These are phyloP conservation scores for Pachysolen tannophilus DNA, from an alignment of 805 yeast genomes.

Conservation along the genomic window DNA sequence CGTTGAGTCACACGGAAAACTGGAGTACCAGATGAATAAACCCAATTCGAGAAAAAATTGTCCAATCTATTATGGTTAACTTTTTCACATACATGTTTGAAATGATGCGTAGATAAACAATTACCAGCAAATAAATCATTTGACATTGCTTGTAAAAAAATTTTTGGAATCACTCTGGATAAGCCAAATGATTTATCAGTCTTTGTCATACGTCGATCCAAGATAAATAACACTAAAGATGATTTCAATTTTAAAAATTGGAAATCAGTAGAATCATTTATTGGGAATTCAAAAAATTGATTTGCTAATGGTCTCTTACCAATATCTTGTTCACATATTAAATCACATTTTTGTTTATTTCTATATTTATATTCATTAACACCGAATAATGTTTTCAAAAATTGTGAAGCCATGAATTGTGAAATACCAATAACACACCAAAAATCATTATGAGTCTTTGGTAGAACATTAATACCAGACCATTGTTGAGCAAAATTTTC, in stretches of 20 bases:
- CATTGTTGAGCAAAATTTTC: slow-evolving; percentile 79
- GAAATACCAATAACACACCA: slow-evolving; percentile 91
- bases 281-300: slow-evolving; percentile 60
- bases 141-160: slow-evolving; percentile 91
- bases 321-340: slow-evolving; percentile 64
- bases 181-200: slow-evolving; percentile 92
- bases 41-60: slow-evolving; percentile 88
- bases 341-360: slow-evolving; percentile 56
- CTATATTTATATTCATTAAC: slow-evolving; percentile 70
- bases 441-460: slow-evolving; percentile 65
- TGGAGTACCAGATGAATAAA: slow-evolving; percentile 83
- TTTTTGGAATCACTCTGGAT: slow-evolving; percentile 82
- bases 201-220: slow-evolving; percentile 91
- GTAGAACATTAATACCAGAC: slow-evolving; percentile 88
- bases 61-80: slow-evolving; percentile 84
- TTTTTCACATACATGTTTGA: slow-evolving; percentile 90
- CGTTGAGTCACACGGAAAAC: slow-evolving; percentile 81
- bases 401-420: slow-evolving; percentile 71
- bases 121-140: slow-evolving; percentile 79
- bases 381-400: slow-evolving; percentile 69
- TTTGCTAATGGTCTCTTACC: slow-evolving; percentile 76
- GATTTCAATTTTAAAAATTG: slow-evolving; percentile 71
- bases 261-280: slow-evolving; percentile 47
- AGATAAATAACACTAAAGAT: slow-evolving; percentile 74
- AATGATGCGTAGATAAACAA: slow-evolving; percentile 70